Base-by-base conservation (phyloP, 306 rosid species). In the Fragaria ananassa region DNA sequence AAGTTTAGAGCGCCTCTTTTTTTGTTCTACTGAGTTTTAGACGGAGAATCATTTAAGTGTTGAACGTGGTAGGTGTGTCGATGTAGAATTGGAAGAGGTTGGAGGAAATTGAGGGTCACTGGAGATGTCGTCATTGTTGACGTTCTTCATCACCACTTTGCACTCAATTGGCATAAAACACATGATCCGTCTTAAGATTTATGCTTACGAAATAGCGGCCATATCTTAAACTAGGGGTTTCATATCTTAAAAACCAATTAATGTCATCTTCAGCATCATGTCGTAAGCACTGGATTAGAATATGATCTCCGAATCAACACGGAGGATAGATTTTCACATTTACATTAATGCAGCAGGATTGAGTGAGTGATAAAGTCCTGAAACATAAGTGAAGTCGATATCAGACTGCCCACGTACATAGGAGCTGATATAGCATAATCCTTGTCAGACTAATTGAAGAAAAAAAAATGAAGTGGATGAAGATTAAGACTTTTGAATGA, bases 111-210 rank as follows among this genome's bases (percentile, higher is more conserved):
- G 62, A 64, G 73, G 42, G 65, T 71, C 68, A 70, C 69, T 21
- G 10, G 23, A 3, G 77, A 64, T 74, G 74, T 81, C 95, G 95
- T 88, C 90, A 88, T 53, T 83, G 82, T 84, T 74, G 85, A 90
- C 89, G 89, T 68, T 45, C 27, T 64, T 13, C 21, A 19, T 65
- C 17, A 12, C 62, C 2, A 54, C 61, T 46, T 15, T 13, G 17
- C 19, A 5, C n/a, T 50, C 27, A 58, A 14, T 49, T 31, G 17
- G 37, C 41, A 51, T 58, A 21, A 34, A 25, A 37, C 46, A 42
- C 46, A 42, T 39, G 27, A 57, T 57, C 44, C 11, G 1, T 23
- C 27, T 13, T 56, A 13, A 39, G 9, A 56, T 72, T 7, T 56
- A 39, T 14, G 17, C 17, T n/a, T 72, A 1, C 8, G 35, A 8